Evolutionary conservation across 331 rosid species (phyloP), one percentile per base, ranked within the genome.

Genomic region (Arachis monticola): DNA sequence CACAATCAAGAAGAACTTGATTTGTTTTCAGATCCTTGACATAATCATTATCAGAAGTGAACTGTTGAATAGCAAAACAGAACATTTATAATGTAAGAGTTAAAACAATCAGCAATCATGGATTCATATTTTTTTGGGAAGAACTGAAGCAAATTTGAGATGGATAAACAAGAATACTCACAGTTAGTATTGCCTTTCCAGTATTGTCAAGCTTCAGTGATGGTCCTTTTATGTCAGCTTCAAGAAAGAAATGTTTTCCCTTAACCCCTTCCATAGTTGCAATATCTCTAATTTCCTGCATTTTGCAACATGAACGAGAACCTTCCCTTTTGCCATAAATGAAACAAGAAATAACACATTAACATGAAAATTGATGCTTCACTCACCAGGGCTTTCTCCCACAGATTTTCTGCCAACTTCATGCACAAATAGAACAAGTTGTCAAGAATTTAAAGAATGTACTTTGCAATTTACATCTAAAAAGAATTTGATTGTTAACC

Each of bases 341-440:
- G 58, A 75, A 22, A 8, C 40, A 4, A 52, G 42, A 62, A 80
- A 40, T 52, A 38, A 11, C 58, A 57, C 22, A 11, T 22, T 41
- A 35, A 48, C 31, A 41, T 47, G 72, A 59, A 58, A 70, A 53
- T 55, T 51, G 60, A 74, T 52, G 55, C 17, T 67, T 68, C 69
- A 83, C 99, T 84, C 82, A 94, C 96, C 97, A 90, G 77, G 62
- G 95, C 90, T 78, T 81, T 94, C 50, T 92, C 96, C 95, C 90
- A 92, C 40, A 78, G 76, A 84, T 87, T 89, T 80, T 89, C 99
- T 22, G 95, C 85, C 80, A 92, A 75, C 97, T 92, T 84, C 85
- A 82, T 68, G 64, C 76, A 13, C 76, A 84, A 68, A 48, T 63
- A 64, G 51, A 83, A 52, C 42, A 48, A 50, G 5, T 14, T 56